phyloP scores from a whole-genome alignment of 139 green algal genomes.

The Chlorella sp. region DNA sequence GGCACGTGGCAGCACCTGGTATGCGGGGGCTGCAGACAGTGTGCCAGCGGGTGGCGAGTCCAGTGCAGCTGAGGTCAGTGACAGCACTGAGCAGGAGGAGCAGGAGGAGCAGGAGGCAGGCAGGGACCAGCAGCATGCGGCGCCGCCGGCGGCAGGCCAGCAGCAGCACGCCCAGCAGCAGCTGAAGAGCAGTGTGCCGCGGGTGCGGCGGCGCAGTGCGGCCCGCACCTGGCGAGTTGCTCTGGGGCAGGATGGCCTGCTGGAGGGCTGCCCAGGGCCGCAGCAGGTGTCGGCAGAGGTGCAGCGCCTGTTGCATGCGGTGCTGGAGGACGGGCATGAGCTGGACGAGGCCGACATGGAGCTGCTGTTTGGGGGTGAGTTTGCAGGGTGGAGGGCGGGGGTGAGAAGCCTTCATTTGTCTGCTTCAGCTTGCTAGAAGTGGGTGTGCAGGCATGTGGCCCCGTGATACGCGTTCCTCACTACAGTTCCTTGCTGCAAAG shows the following conservation, averaged over 20 bases:
- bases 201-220: constrained; percentile 10
- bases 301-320: constrained; percentile 25
- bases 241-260: constrained; percentile 10
- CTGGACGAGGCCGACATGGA: constrained; percentile 62
- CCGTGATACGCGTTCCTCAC: too few species aligned
- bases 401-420: too few species aligned
- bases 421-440: too few species aligned
- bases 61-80: neutral
- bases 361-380: constrained; percentile 58
- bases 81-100: neutral
- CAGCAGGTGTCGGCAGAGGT: neutral
- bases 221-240: constrained; percentile 41
- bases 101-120: neutral
- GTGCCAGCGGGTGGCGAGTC: neutral
- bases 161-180: constrained; percentile 5
- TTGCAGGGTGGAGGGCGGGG: too few species aligned
- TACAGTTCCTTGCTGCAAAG: too few species aligned
- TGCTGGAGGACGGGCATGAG: constrained; percentile 35
- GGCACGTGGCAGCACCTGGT: constrained; percentile 61
- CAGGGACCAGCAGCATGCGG: neutral
- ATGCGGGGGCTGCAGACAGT: constrained; percentile 36
- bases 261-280: constrained; percentile 20
- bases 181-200: constrained; percentile 33
- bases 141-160: neutral
- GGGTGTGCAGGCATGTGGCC: too few species aligned